Evolutionary conservation across 2,329 filamentous ascomycete species (phyloP).

Genomic region (Bipolaris cookei): DNA sequence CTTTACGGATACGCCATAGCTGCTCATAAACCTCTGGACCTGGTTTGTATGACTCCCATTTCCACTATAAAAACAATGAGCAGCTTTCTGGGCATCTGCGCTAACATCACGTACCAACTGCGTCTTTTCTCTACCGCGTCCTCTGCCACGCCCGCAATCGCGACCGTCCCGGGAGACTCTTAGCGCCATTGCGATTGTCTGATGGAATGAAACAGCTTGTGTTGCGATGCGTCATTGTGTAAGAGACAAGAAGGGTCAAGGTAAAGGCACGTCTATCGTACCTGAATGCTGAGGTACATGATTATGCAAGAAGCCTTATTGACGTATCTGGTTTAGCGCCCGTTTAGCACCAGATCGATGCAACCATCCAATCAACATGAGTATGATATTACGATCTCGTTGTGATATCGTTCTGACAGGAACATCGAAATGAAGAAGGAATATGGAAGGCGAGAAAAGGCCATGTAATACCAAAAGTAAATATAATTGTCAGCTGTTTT

Average conservation of each 20-base stretch:
- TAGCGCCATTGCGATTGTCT: slow-evolving; percentile 28
- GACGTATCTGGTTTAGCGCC: not conserved
- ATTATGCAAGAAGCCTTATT: not conserved
- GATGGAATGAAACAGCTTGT: not conserved
- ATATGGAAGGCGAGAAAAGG: not conserved
- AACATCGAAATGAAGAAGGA: not conserved
- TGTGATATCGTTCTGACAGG: not conserved
- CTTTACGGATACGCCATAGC: slow-evolving; percentile 39
- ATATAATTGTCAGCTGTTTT: too few species aligned
- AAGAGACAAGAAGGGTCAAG: not conserved
- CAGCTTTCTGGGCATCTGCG: not conserved
- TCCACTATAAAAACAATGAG: slow-evolving; percentile 29
- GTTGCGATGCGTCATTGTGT: not conserved
- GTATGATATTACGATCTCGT: not conserved
- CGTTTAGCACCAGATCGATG: not conserved
- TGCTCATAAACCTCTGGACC: slow-evolving; percentile 37
- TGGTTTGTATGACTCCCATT: slow-evolving; percentile 40
- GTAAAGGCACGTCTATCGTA: not conserved
- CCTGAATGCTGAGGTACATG: not conserved
- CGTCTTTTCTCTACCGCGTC: slow-evolving; percentile 24
- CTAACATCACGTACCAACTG: slow-evolving; percentile 19
- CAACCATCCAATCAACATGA: not conserved
- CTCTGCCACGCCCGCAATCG: slow-evolving; percentile 16
- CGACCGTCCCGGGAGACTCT: slow-evolving; percentile 26
- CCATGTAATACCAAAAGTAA: not conserved